Conservation (phyloP, 495 filamentous ascomycete genomes). For the Annulohypoxylon bovei region DNA sequence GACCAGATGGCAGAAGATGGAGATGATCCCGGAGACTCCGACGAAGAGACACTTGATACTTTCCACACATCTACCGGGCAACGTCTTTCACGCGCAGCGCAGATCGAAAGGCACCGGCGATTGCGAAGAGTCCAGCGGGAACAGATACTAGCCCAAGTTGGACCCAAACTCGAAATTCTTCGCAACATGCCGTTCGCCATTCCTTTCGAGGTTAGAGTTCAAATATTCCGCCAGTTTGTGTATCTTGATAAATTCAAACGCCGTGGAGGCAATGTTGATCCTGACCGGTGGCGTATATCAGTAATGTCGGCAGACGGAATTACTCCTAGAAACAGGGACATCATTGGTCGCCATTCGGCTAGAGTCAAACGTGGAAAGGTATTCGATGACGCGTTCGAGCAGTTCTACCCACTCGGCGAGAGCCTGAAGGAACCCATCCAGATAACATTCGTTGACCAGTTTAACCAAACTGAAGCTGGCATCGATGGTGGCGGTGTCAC, state of each 20-base stretch:
- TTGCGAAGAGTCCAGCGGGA: constrained; percentile 70
- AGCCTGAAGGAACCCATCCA: constrained; percentile 96
- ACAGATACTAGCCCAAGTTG: constrained; percentile 76
- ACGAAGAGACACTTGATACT: constrained; percentile 28
- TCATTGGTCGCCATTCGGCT: constrained; percentile 78
- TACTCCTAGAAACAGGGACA: constrained; percentile 52
- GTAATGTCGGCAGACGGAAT: constrained; percentile 54
- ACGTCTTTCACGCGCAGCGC: constrained; percentile 48
- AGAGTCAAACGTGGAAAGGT: constrained; percentile 81
- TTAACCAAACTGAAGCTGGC: constrained; percentile 85
- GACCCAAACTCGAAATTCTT: constrained; percentile 87
- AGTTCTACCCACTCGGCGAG: constrained; percentile 84
- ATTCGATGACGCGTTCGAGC: constrained; percentile 85
- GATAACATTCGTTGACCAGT: constrained; percentile 95
- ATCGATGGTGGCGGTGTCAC: constrained; percentile 98
- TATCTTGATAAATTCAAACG: constrained; percentile 80
- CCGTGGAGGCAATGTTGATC: constrained; percentile 77
- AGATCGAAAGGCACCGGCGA: constrained; percentile 60
- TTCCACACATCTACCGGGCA: constrained; percentile 39
- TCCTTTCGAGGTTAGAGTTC: constrained; percentile 88
- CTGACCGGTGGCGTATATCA: constrained; percentile 80
- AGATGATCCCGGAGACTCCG: constrained; percentile 39
- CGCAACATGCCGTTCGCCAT: constrained; percentile 98
- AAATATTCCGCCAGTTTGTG: constrained; percentile 95
- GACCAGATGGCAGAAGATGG: constrained; percentile 42